Percentiles rank a stretch among this genome's conserved stretches.
Evolutionary conservation across 345 rosid genomes (phyloP).

Genomic region (Toxicodendron radicans): DNA sequence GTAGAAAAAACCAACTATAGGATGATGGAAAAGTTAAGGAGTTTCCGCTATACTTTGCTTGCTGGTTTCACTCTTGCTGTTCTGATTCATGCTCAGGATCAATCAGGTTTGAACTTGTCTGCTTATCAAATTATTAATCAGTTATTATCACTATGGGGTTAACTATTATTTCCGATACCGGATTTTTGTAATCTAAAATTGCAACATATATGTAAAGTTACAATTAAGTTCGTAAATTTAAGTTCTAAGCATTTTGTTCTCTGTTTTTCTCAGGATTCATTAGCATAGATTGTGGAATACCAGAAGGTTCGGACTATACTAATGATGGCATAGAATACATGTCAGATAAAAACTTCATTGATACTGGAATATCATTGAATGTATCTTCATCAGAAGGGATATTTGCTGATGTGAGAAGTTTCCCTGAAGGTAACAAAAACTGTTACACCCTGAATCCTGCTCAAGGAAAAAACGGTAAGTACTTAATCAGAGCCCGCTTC

Average conservation of each 20-base stretch:
- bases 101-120: constrained; percentile 3
- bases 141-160: too few species aligned
- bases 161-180: too few species aligned
- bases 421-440: constrained; percentile 25
- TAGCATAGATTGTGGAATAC: constrained; percentile 3
- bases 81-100: not conserved
- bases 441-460: constrained; percentile 20
- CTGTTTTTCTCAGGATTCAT: not conserved
- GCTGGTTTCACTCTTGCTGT: not conserved
- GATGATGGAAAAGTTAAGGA: not conserved
- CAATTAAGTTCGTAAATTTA: too few species aligned
- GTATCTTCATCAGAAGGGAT: not conserved
- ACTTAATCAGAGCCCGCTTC: constrained; percentile 23
- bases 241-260: not conserved
- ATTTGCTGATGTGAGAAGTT: constrained; percentile 6
- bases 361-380: not conserved
- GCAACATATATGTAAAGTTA: too few species aligned
- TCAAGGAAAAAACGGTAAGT: constrained; percentile 3
- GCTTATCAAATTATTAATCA: too few species aligned
- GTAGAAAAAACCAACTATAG: not conserved
- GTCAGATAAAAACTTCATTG: not conserved
- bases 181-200: too few species aligned
- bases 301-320: not conserved
- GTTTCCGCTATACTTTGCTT: not conserved
- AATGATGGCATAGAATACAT: not conserved